phyloP scores from a whole-genome alignment of 495 filamentous ascomycete genomes.

The Penicillium psychrofluorescens region DNA sequence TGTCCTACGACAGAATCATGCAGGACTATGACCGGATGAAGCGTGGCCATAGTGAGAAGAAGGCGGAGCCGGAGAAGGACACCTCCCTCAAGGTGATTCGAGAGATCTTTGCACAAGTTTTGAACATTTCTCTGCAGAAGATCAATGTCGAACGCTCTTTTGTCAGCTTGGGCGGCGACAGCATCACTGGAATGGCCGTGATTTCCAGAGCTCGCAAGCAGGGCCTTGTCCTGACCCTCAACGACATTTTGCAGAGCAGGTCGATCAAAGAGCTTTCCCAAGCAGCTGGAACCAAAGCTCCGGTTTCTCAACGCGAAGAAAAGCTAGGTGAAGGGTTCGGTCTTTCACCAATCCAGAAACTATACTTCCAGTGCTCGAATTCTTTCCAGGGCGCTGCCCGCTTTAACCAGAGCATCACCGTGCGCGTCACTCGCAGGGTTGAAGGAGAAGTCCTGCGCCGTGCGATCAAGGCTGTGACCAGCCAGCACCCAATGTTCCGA shows the following conservation, averaged over 20 bases:
- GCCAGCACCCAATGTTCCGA: slow-evolving; percentile 63
- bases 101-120: slow-evolving; percentile 39
- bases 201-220: slow-evolving; percentile 32
- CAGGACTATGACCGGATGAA: slow-evolving; percentile 28
- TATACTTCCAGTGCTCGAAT: slow-evolving; percentile 39
- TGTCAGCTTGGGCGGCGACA: slow-evolving; percentile 41
- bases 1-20: slow-evolving; percentile 31
- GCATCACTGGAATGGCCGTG: slow-evolving; percentile 35
- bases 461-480: slow-evolving; percentile 51
- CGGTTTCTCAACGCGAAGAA: slow-evolving; percentile 18
- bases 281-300: slow-evolving; percentile 13
- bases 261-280: slow-evolving; percentile 30
- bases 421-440: slow-evolving; percentile 46
- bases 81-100: slow-evolving; percentile 20
- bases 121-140: slow-evolving; percentile 36
- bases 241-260: slow-evolving; percentile 30
- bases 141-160: slow-evolving; percentile 35
- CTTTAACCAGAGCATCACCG: slow-evolving; percentile 65
- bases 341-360: slow-evolving; percentile 37
- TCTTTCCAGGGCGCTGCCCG: slow-evolving; percentile 42
- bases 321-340: slow-evolving; percentile 43
- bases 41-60: slow-evolving; percentile 17
- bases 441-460: slow-evolving; percentile 41
- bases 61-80: slow-evolving; percentile 16
- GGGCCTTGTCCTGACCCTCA: slow-evolving; percentile 27